Conservation (phyloP, 805 yeast genomes). For the Ogataea nonfermentans region DNA sequence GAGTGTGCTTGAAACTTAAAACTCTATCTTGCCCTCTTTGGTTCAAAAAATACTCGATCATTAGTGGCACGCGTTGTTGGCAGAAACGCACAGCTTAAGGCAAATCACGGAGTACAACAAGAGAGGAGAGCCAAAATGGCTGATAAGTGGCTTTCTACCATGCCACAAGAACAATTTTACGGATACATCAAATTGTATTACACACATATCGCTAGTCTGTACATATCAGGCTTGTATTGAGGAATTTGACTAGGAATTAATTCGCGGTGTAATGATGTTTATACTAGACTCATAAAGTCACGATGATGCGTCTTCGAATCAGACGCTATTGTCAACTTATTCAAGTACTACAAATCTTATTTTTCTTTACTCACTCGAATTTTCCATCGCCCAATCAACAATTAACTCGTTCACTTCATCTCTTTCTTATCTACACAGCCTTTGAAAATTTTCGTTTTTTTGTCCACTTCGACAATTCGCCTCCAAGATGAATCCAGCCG, state of each 20-base stretch:
- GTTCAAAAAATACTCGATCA: slow-evolving; percentile 6
- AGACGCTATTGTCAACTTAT: background rate
- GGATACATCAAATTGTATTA: no score
- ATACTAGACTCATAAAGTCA: no score
- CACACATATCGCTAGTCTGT: no score
- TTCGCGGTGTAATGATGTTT: no score
- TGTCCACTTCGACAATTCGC: slow-evolving; percentile 12
- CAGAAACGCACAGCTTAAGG: slow-evolving; percentile 8
- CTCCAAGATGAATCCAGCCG: slow-evolving; percentile 75
- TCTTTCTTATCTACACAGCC: slow-evolving; percentile 9
- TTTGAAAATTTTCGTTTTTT: slow-evolving; percentile 11
- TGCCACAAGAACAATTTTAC: no score
- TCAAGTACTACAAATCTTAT: no score
- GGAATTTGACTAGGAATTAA: background rate
- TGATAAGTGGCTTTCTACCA: no score
- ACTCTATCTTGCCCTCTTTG: slow-evolving; percentile 14
- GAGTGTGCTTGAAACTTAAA: slow-evolving; percentile 6
- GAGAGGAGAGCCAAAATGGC: no score
- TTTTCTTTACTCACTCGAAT: no score
- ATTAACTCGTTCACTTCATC: background rate
- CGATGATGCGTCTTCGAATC: background rate
- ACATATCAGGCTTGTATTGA: background rate
- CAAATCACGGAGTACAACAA: no score
- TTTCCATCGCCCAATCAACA: slow-evolving; percentile 1
- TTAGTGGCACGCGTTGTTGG: slow-evolving; percentile 12